These are phyloP conservation scores for Glycyrrhiza uralensis DNA, from an alignment of 306 rosid species.

Conservation along the genomic window DNA sequence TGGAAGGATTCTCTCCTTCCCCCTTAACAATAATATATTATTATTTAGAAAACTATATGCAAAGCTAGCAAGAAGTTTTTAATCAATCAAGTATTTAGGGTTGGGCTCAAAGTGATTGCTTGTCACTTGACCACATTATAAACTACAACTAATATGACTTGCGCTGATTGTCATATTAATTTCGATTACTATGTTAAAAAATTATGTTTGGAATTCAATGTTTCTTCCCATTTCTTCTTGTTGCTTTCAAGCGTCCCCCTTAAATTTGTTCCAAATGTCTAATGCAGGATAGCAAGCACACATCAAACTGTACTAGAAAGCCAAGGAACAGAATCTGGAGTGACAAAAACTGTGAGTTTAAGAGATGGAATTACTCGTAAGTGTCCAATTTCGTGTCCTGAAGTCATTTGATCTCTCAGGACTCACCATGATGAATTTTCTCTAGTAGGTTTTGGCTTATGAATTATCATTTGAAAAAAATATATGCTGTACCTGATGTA, in stretches of 20 bases:
- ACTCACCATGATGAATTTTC: conserved; percentile 8
- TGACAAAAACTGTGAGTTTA: conserved; percentile 39
- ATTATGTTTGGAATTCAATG: not conserved
- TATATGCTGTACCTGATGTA: not conserved
- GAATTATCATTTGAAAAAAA: conserved; percentile 14
- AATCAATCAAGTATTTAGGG: not conserved
- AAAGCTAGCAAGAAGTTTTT: not conserved
- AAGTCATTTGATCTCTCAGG: conserved; percentile 10
- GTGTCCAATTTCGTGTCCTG: conserved; percentile 33
- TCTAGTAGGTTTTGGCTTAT: conserved; percentile 2
- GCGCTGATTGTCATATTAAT: not conserved
- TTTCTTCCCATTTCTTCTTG: not conserved
- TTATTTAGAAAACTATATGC: not conserved
- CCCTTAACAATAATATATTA: not conserved
- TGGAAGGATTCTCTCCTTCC: not conserved
- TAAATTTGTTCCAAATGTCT: conserved; percentile 20
- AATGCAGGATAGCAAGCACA: conserved; percentile 58
- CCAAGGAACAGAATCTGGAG: conserved; percentile 46
- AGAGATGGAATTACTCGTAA: conserved; percentile 36
- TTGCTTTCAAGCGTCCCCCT: not conserved
- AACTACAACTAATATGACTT: not conserved
- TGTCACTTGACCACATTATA: not conserved
- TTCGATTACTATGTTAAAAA: not conserved
- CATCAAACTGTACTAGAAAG: conserved; percentile 44
- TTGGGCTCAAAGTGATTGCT: conserved; percentile 7